Conservation (phyloP, 139 green algal genomes). For the Desmodesmus armatus region DNA sequence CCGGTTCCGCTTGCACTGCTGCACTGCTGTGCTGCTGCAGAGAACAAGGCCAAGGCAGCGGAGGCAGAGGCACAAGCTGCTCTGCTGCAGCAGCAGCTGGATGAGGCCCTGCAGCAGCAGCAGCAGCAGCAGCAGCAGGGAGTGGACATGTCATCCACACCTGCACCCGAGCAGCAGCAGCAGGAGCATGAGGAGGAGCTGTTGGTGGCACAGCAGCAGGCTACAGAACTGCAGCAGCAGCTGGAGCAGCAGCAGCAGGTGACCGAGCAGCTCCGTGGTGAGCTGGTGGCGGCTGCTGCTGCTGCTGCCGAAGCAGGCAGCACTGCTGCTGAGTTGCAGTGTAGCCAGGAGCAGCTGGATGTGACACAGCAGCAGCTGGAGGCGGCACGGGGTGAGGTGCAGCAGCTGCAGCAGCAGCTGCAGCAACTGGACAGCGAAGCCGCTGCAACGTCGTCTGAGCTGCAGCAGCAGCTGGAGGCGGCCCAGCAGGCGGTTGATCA, state of each 20-base stretch:
- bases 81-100: conserved; percentile 23
- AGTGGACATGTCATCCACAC: too few relatives aligned
- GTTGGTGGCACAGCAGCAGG: neutral
- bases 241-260: neutral
- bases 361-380: conserved; percentile 4
- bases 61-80: neutral
- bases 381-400: too few relatives aligned
- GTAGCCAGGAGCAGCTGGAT: neutral
- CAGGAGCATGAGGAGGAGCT: neutral
- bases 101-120: neutral
- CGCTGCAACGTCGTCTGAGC: neutral
- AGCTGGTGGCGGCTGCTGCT: neutral
- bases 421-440: neutral
- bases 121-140: conserved; percentile 23
- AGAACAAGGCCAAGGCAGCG: neutral
- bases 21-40: too few relatives aligned
- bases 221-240: conserved; percentile 12
- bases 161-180: neutral
- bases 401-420: neutral
- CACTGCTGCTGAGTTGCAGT: neutral
- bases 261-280: neutral
- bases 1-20: too few relatives aligned
- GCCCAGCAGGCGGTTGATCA: neutral
- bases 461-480: neutral
- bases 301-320: neutral